Percentiles rank a stretch among this genome's conserved stretches.
phyloP scores from a whole-genome alignment of 2,329 filamentous ascomycete species.

The Colletotrichum karsti region DNA sequence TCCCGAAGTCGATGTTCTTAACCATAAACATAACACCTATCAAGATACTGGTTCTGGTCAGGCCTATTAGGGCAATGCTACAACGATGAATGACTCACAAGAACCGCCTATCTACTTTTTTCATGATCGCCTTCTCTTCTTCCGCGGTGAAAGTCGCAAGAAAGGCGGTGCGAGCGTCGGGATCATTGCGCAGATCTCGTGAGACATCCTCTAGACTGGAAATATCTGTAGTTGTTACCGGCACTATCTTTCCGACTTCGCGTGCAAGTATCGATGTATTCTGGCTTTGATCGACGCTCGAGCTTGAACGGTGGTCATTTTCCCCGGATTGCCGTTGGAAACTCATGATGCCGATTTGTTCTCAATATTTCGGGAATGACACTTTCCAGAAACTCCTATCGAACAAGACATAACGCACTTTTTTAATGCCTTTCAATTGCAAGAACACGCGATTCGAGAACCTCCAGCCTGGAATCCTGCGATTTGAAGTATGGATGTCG shows the following conservation, averaged over 20 bases:
- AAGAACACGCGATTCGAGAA: too few species aligned
- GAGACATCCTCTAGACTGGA: not conserved
- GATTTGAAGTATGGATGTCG: not conserved
- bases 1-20: constrained; percentile 35
- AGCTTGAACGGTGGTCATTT: not conserved
- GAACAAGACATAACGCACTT: too few species aligned
- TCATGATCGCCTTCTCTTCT: constrained; percentile 47
- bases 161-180: constrained; percentile 36
- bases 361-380: too few species aligned
- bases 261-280: too few species aligned
- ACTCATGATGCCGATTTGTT: too few species aligned
- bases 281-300: too few species aligned
- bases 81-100: constrained; percentile 15
- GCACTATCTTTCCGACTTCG: not conserved
- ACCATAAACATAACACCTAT: constrained; percentile 50
- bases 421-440: too few species aligned
- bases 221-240: not conserved
- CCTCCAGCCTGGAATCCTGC: not conserved
- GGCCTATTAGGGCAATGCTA: not conserved
- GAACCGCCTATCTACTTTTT: constrained; percentile 48
- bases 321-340: too few species aligned
- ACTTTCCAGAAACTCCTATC: too few species aligned
- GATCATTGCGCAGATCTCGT: constrained; percentile 16
- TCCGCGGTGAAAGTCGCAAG: constrained; percentile 45
- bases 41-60: constrained; percentile 31